Percentiles rank a stretch among this genome's conserved stretches.
Evolutionary conservation across 1,284 basidiomycete species (phyloP).

Genomic region (Coniferiporia sulphurascens): DNA sequence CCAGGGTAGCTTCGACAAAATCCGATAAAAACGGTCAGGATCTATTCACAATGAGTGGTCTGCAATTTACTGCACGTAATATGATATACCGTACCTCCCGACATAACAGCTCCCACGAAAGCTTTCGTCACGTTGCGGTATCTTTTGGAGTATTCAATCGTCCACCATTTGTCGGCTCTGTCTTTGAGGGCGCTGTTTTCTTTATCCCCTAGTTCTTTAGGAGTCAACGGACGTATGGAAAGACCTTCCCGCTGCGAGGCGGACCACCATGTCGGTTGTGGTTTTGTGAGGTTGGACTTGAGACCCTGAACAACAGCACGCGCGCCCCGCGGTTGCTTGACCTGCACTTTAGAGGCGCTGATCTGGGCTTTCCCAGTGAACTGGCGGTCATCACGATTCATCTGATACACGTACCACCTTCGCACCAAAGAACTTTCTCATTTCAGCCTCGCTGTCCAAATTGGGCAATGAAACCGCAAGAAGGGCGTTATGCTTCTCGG

Average conservation of each 20-base stretch:
- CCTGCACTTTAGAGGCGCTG: slow-evolving; percentile 27
- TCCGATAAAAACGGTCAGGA: slow-evolving; percentile 59
- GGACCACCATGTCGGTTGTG: slow-evolving; percentile 58
- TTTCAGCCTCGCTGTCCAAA: slow-evolving; percentile 83
- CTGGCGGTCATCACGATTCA: not conserved
- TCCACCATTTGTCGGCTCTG: slow-evolving; percentile 74
- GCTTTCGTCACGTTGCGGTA: slow-evolving; percentile 78
- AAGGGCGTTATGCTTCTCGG: slow-evolving; percentile 46
- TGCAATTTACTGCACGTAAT: not conserved
- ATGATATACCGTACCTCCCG: slow-evolving; percentile 56
- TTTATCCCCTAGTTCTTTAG: slow-evolving; percentile 50
- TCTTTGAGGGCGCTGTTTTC: slow-evolving; percentile 36
- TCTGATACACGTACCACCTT: slow-evolving; percentile 63
- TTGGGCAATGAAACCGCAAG: slow-evolving; percentile 73
- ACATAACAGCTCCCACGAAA: slow-evolving; percentile 76
- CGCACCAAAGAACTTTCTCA: slow-evolving; percentile 88
- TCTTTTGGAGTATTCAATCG: slow-evolving; percentile 77
- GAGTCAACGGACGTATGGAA: slow-evolving; percentile 51
- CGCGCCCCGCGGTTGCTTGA: slow-evolving; percentile 27
- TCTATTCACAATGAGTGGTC: slow-evolving; percentile 36
- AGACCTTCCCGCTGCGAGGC: slow-evolving; percentile 66
- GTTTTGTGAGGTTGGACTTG: slow-evolving; percentile 59
- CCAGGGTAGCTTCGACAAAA: slow-evolving; percentile 63
- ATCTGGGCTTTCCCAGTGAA: slow-evolving; percentile 25
- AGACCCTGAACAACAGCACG: slow-evolving; percentile 25